Evolutionary conservation across 371 early-diverging fungal genomes (phyloP).

Genomic region (Mortierella sp.): DNA sequence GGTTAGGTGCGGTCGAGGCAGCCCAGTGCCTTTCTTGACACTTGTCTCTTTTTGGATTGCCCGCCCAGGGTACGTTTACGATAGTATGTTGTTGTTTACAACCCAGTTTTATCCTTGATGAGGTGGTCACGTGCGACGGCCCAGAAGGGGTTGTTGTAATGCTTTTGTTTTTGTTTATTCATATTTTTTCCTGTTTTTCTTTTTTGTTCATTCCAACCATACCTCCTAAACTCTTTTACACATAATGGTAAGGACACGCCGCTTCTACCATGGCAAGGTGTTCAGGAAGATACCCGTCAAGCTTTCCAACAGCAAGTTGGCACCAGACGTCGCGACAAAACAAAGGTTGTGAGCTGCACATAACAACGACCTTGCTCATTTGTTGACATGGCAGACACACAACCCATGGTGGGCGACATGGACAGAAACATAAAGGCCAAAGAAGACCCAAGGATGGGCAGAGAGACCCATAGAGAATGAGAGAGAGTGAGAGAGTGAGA

Average conservation of each 20-base stretch:
- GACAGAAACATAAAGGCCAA: too few species aligned
- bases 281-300: neutral
- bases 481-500: neutral
- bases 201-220: neutral
- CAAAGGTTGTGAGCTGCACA: neutral
- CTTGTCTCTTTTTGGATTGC: neutral
- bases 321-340: neutral
- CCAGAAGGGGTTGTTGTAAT: neutral
- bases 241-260: slow-evolving; percentile 1
- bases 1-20: too few species aligned
- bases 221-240: neutral
- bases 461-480: neutral
- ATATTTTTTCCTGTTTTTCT: neutral
- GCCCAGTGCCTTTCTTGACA: too few species aligned
- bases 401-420: too few species aligned
- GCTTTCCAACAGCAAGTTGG: neutral
- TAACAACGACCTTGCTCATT: neutral
- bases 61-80: neutral
- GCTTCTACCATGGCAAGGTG: neutral
- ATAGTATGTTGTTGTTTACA: neutral
- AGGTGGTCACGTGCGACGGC: neutral
- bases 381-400: too few species aligned
- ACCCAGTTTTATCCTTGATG: neutral
- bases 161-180: neutral
- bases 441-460: neutral